Evolutionary conservation across 371 early-diverging fungal genomes (phyloP).

Genomic region (Coemansia sp.): DNA sequence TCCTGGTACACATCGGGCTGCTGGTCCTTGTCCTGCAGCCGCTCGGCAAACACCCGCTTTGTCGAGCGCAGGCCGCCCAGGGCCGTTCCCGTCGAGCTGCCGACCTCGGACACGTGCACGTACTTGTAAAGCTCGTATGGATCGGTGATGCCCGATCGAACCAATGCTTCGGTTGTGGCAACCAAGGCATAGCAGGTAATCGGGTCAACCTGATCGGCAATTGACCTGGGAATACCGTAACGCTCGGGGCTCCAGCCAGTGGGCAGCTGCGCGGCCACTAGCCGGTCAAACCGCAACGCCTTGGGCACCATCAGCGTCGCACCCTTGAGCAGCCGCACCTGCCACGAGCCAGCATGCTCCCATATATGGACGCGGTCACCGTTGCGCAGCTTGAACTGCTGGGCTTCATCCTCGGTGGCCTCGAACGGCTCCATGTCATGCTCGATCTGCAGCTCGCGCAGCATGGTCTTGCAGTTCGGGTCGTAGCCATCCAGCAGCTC

Average conservation of each 20-base stretch:
- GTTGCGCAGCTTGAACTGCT: conserved; percentile 83
- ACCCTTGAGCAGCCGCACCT: conserved; percentile 82
- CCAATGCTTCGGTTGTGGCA: conserved; percentile 91
- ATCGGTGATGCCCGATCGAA: conserved; percentile 91
- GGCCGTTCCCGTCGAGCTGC: conserved; percentile 86
- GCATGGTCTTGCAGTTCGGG: conserved; percentile 84
- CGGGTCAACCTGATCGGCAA: conserved; percentile 87
- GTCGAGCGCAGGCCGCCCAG: conserved; percentile 82
- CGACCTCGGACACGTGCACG: conserved; percentile 93
- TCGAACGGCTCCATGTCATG: conserved; percentile 90
- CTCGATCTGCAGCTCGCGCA: conserved; percentile 91
- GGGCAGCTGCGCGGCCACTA: conserved; percentile 94
- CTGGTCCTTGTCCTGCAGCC: conserved; percentile 50
- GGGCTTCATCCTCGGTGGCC: conserved; percentile 88
- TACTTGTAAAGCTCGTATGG: conserved; percentile 97
- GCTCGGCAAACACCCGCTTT: conserved; percentile 76
- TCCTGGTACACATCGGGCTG: conserved; percentile 59
- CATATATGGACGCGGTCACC: conserved; percentile 65
- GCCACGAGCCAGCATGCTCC: conserved; percentile 70
- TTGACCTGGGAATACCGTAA: conserved; percentile 77
- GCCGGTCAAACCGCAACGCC: conserved; percentile 89
- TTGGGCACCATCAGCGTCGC: conserved; percentile 90
- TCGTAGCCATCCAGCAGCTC: conserved; percentile 87
- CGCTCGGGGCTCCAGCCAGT: conserved; percentile 76
- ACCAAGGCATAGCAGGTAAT: conserved; percentile 89